phyloP scores from a whole-genome alignment of 768 basidiomycete species.

The Boletales sp. region DNA sequence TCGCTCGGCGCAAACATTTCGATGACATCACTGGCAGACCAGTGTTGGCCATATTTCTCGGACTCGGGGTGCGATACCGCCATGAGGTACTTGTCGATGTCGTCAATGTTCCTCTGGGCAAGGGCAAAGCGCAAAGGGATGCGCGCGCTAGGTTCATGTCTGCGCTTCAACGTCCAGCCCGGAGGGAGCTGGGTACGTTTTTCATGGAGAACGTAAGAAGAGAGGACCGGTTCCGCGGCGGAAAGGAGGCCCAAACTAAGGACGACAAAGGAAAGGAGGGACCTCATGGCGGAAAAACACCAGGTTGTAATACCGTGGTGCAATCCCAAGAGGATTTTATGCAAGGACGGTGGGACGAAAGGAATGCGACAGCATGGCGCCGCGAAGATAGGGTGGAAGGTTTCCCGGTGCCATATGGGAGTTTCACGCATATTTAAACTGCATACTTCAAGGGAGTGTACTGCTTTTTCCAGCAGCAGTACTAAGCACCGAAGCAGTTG shows the following conservation, averaged over 20 bases:
- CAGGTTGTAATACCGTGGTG: background rate
- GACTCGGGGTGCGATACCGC: constrained; percentile 34
- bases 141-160: constrained; percentile 29
- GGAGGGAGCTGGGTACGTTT: constrained; percentile 33
- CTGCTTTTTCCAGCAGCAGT: background rate
- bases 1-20: constrained; percentile 27
- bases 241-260: constrained; percentile 17
- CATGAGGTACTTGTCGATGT: constrained; percentile 26
- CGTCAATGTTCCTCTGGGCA: constrained; percentile 29
- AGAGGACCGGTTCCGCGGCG: constrained; percentile 15
- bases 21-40: constrained; percentile 24
- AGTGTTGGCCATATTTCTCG: constrained; percentile 31
- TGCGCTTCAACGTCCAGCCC: constrained; percentile 37
- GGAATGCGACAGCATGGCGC: constrained; percentile 7
- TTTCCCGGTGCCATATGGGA: background rate
- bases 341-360: constrained; percentile 7
- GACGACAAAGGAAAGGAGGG: constrained; percentile 12
- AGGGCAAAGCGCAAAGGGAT: constrained; percentile 32
- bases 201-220: constrained; percentile 36
- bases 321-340: constrained; percentile 6
- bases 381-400: background rate
- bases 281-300: constrained; percentile 9
- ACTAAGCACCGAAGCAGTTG: background rate
- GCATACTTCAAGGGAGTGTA: background rate
- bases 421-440: background rate